Evolutionary conservation across 345 rosid genomes (phyloP).

Genomic region (Lagerstroemia speciosa): DNA sequence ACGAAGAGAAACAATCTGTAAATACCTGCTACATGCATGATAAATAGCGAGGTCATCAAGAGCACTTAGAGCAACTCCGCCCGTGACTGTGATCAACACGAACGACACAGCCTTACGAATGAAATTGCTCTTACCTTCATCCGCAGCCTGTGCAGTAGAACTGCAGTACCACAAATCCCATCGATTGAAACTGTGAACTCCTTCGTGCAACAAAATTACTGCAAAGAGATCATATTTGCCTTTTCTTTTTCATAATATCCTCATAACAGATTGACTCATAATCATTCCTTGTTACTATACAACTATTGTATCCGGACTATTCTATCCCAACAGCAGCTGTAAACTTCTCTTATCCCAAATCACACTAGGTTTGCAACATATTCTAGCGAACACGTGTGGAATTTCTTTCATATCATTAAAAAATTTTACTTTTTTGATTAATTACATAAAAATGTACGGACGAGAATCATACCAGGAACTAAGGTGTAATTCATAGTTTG

Average conservation of each 20-base stretch:
- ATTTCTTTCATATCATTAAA: neutral
- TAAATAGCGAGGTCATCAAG: constrained; percentile 82
- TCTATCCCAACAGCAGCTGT: neutral
- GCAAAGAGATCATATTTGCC: neutral
- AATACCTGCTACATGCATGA: constrained; percentile 70
- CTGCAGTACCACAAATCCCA: neutral
- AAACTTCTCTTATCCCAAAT: neutral
- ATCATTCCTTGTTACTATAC: neutral
- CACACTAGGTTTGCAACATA: neutral
- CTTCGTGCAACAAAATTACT: neutral
- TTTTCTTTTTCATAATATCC: neutral
- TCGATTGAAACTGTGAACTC: neutral
- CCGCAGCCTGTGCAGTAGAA: constrained; percentile 36
- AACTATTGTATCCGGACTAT: neutral
- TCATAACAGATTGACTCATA: neutral
- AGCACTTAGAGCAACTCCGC: constrained; percentile 91
- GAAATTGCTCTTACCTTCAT: constrained; percentile 42
- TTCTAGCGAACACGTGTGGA: neutral
- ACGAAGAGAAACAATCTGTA: neutral
- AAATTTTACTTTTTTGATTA: neutral
- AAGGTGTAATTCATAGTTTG: too few species aligned
- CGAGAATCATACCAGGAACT: neutral
- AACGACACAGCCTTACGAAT: constrained; percentile 74
- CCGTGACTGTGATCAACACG: constrained; percentile 69
- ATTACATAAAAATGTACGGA: neutral